Percentiles rank a stretch among this genome's conserved stretches.
phyloP scores from a whole-genome alignment of 345 rosid genomes.

The Dipteronia sinensis region DNA sequence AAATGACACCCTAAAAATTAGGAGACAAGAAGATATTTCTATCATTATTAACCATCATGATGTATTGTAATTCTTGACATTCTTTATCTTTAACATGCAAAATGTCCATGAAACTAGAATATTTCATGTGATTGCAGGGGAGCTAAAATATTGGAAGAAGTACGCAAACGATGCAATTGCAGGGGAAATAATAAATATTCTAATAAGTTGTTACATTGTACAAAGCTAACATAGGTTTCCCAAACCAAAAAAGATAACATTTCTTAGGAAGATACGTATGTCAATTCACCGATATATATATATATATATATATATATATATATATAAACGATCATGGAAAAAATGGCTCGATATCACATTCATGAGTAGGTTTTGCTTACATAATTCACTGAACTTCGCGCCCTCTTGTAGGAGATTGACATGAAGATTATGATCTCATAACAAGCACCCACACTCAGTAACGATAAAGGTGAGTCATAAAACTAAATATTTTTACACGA shows the following conservation, averaged over 20 bases:
- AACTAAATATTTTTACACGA: too few relatives aligned
- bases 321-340: neutral
- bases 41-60: too few relatives aligned
- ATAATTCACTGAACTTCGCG: neutral
- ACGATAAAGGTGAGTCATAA: neutral
- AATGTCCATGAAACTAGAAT: neutral
- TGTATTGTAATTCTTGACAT: too few relatives aligned
- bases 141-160: neutral
- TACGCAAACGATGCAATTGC: neutral
- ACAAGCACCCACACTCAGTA: neutral
- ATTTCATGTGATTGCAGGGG: neutral
- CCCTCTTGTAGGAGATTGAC: neutral
- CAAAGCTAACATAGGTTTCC: constrained; percentile 8
- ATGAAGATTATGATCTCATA: neutral
- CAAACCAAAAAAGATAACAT: neutral
- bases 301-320: too few relatives aligned
- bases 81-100: neutral
- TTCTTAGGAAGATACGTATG: constrained; percentile 10
- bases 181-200: neutral
- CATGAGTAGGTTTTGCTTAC: constrained; percentile 10
- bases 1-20: too few relatives aligned
- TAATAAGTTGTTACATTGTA: constrained; percentile 12
- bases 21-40: neutral
- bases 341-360: neutral
- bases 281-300: too few relatives aligned